Conservation (phyloP, 192 early-diverging fungal genomes). For the Podila horticola region DNA sequence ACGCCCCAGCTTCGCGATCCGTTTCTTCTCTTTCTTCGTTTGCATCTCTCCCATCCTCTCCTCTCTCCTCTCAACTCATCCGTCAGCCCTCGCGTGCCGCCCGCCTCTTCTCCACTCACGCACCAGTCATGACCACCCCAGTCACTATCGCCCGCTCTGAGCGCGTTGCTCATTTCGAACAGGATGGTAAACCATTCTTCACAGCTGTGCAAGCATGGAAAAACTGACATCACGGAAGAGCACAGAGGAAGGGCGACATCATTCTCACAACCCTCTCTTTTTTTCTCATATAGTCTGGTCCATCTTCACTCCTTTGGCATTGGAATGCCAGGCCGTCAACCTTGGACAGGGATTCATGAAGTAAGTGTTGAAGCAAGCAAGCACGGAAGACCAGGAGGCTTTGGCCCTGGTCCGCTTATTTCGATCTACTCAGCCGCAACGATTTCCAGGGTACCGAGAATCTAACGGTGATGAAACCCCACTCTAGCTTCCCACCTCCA, state of each 20-base stretch:
- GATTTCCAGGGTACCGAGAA: too few species aligned
- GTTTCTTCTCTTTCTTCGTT: slow-evolving; percentile 6
- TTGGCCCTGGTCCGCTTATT: too few species aligned
- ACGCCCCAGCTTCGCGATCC: neutral
- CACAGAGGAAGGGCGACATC: too few species aligned
- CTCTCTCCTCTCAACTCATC: slow-evolving; percentile 3
- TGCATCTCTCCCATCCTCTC: slow-evolving; percentile 7
- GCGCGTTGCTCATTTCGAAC: slow-evolving; percentile 62
- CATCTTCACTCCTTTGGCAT: slow-evolving; percentile 88
- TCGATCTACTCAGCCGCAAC: neutral
- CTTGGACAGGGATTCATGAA: slow-evolving; percentile 91
- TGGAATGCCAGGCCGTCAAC: slow-evolving; percentile 88
- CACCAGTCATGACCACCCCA: slow-evolving; percentile 11
- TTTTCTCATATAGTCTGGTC: slow-evolving; percentile 70
- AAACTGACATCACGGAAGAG: too few species aligned
- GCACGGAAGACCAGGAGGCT: neutral
- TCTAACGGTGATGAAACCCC: too few species aligned
- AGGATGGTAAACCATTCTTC: slow-evolving; percentile 53
- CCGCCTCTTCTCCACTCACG: slow-evolving; percentile 7
- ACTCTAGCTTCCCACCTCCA: slow-evolving; percentile 82
- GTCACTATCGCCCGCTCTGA: slow-evolving; percentile 43
- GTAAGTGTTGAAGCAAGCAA: slow-evolving; percentile 38
- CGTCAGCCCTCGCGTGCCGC: neutral
- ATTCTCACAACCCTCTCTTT: neutral
- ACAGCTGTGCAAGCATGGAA: too few species aligned